Conservation (phyloP, 345 rosid species). For the Streptanthus diversifolius region DNA sequence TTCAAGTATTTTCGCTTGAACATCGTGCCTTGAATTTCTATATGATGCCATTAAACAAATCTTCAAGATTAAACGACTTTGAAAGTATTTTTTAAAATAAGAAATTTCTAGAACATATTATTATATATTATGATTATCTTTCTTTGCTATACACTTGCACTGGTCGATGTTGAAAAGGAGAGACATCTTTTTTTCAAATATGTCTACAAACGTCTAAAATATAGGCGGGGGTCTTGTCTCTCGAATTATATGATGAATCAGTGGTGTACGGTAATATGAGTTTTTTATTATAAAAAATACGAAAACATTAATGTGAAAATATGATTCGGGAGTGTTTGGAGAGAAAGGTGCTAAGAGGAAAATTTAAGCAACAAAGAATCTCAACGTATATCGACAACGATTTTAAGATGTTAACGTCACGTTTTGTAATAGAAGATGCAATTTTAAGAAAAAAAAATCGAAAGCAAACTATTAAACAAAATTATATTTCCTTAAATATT, state of each 20-base stretch:
- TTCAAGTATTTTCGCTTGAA: neutral
- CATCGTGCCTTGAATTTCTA: neutral
- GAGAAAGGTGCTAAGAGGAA: slow-evolving; percentile 11
- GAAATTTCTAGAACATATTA: neutral
- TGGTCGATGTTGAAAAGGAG: slow-evolving; percentile 1
- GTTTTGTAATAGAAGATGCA: neutral
- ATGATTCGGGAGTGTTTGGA: slow-evolving; percentile 17
- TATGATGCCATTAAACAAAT: neutral
- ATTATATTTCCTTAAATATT: no score
- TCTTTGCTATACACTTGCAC: neutral
- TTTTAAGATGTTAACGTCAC: neutral
- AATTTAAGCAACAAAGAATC: neutral
- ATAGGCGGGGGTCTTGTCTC: slow-evolving; percentile 29
- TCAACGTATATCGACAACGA: neutral
- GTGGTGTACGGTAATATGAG: slow-evolving; percentile 9
- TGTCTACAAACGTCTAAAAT: slow-evolving; percentile 14
- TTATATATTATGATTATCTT: neutral
- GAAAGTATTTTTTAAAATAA: neutral
- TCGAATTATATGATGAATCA: neutral
- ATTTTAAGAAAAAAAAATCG: neutral
- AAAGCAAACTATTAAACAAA: no score
- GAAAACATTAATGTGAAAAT: slow-evolving; percentile 10
- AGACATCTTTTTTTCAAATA: slow-evolving; percentile 4
- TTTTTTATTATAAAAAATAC: neutral
- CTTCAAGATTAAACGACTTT: neutral